Conservation (phyloP, 2,329 filamentous ascomycete genomes). For the Phyllosticta citriasiana region DNA sequence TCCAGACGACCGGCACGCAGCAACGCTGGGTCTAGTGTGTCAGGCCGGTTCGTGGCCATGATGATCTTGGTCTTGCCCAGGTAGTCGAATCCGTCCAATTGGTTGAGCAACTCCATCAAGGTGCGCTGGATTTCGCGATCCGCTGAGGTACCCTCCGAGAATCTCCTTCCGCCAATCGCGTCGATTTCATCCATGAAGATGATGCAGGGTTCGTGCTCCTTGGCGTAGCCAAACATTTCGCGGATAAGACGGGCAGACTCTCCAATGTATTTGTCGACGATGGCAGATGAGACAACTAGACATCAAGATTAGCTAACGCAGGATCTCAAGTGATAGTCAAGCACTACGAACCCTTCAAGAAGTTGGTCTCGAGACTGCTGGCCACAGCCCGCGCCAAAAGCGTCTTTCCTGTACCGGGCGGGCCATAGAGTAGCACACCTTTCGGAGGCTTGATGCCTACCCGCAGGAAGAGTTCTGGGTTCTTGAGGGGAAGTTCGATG, state of each 20-base stretch:
- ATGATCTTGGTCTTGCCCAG: conserved; percentile 99
- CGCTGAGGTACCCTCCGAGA: conserved; percentile 93
- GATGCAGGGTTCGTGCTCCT: conserved; percentile 98
- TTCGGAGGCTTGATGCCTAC: conserved; percentile 99
- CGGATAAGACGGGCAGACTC: conserved; percentile 94
- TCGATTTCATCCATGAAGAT: conserved; percentile 99
- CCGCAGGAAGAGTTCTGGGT: conserved; percentile 91
- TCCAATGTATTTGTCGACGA: conserved; percentile 99
- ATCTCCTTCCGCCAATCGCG: conserved; percentile 90
- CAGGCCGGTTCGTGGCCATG: conserved; percentile 97
- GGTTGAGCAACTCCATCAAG: conserved; percentile 96
- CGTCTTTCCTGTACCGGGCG: conserved; percentile 95
- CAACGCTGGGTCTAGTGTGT: conserved; percentile 88
- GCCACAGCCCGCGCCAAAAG: conserved; percentile 88
- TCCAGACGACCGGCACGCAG: conserved; percentile 88
- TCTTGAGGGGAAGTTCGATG: conserved; percentile 95
- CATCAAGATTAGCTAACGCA: conserved; percentile 13
- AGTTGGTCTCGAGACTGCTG: conserved; percentile 94
- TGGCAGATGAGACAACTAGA: conserved; percentile 90
- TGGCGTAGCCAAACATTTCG: conserved; percentile 99
- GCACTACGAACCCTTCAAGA: conserved; percentile 68
- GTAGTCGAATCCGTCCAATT: conserved; percentile 98
- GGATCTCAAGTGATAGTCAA: conserved; percentile 12
- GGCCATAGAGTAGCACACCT: conserved; percentile 90
- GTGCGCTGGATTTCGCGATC: conserved; percentile 98